Evolutionary conservation across 1,284 basidiomycete genomes (phyloP), one percentile per base, ranked within the genome.

Genomic region (Leccinum solheimii): DNA sequence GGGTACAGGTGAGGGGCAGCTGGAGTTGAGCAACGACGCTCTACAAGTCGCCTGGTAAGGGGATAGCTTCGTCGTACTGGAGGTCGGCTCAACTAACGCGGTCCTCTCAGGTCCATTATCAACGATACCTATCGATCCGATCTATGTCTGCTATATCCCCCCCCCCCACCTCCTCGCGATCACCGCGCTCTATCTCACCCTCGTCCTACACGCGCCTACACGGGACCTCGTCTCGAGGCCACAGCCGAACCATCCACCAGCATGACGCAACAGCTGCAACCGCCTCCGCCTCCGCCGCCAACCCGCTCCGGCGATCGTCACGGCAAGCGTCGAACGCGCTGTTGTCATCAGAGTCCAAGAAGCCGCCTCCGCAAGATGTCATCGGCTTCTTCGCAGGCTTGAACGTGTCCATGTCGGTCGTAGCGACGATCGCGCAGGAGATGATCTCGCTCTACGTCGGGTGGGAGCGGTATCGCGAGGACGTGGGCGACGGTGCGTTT

Each of bases 101-200:
- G 5, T 5, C 48, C 5, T 60, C 3, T 51, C 26, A 96, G 95
- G 94, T 95, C 96, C 74, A 86, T 98, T 66, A 88, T 98, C 71
- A 99, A 98, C 78, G 97, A 99, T 76, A 94, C 92, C 0, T 98
- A 95, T 73, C 88, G 94, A 56, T 94, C 93, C 1, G 91, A 96
- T 59, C 79, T 98, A 11, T 94, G 92, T 67, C 86, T 98, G 10
- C 78, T 97, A 38, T 91, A 98, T 70, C 95, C 97, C 0, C 97
- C 97, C 0, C 95, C 97, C 97, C 0, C 95, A 98, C 74, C 82
- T 98, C 61, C 91, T 98, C 63, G 95, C 97, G 16, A 85, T 98
- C 63, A 89, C 95, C 0, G 90, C 94, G 0, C 84, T 98, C 60
- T 98, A 95, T 76, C 85, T 98, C 62, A 89, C 90, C 0, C 87